Conservation (phyloP, 169 alveolate species). For the Plasmodium vivax region DNA sequence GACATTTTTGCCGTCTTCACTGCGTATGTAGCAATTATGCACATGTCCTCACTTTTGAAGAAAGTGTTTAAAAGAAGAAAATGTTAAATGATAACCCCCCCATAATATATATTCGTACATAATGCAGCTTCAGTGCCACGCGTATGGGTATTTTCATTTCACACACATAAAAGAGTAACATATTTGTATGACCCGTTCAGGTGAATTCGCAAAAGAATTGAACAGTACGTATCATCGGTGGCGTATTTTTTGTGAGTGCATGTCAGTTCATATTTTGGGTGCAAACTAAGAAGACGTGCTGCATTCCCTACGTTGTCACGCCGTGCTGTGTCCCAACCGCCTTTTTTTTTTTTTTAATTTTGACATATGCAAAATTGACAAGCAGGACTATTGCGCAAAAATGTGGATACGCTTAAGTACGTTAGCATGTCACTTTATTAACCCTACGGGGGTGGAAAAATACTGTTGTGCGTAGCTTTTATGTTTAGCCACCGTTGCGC, state of each 20-base stretch:
- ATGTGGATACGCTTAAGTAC: background rate
- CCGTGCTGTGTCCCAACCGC: background rate
- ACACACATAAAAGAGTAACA: conserved; percentile 1
- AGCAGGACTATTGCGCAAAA: background rate
- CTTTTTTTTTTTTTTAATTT: conserved; percentile 2
- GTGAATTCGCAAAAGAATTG: conserved; percentile 2
- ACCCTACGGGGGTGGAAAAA: background rate
- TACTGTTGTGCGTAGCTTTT: background rate
- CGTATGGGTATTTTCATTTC: background rate
- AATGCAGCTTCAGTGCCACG: background rate
- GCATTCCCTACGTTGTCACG: background rate
- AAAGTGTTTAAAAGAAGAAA: background rate
- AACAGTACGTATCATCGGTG: background rate
- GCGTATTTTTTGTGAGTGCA: conserved; percentile 9
- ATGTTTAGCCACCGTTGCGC: background rate
- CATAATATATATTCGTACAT: background rate
- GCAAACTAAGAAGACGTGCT: background rate
- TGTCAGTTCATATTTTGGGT: background rate
- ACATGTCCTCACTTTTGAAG: background rate
- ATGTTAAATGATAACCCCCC: background rate
- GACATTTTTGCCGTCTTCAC: background rate
- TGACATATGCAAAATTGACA: background rate
- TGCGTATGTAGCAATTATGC: background rate
- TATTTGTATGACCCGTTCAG: background rate
- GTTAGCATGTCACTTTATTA: background rate